A percentile compares a stretch with the other conserved stretches of the same genome.
Evolutionary conservation across 441 rosid genomes (phyloP).

Genomic region (Jatropha multifida): DNA sequence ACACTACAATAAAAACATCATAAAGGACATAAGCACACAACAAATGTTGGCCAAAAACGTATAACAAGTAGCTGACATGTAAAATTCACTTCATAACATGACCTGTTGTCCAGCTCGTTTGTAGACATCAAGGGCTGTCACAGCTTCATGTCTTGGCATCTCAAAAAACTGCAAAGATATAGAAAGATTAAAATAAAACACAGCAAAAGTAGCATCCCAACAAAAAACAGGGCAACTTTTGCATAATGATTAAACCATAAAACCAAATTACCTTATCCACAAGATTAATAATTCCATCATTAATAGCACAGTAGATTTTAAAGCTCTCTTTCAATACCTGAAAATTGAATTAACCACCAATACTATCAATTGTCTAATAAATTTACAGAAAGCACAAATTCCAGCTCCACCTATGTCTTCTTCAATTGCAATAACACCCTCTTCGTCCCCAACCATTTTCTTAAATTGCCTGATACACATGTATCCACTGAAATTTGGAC

Average conservation of each 20-base stretch:
- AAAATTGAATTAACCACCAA: conserved; percentile 26
- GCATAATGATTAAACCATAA: conserved; percentile 12
- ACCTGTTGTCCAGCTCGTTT: conserved; percentile 99
- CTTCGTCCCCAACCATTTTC: neutral
- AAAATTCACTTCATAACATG: conserved; percentile 18
- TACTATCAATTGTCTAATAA: conserved; percentile 10
- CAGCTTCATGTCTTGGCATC: conserved; percentile 99
- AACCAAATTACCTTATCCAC: conserved; percentile 79
- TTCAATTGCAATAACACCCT: neutral
- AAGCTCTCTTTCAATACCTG: conserved; percentile 98
- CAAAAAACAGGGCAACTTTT: conserved; percentile 5
- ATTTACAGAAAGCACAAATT: conserved; percentile 1
- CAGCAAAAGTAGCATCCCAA: conserved; percentile 7
- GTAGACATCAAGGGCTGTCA: conserved; percentile 86
- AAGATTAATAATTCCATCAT: conserved; percentile 98
- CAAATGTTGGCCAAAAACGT: neutral
- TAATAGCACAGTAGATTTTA: conserved; percentile 90
- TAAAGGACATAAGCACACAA: neutral
- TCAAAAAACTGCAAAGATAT: conserved; percentile 80
- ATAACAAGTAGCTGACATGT: conserved; percentile 5
- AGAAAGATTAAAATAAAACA: conserved; percentile 9
- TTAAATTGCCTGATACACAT: neutral
- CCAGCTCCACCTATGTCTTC: neutral
- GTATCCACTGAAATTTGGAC: neutral
- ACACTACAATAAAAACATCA: neutral